Conservation (phyloP, 2,329 filamentous ascomycete genomes). For the Apiospora arundinis region DNA sequence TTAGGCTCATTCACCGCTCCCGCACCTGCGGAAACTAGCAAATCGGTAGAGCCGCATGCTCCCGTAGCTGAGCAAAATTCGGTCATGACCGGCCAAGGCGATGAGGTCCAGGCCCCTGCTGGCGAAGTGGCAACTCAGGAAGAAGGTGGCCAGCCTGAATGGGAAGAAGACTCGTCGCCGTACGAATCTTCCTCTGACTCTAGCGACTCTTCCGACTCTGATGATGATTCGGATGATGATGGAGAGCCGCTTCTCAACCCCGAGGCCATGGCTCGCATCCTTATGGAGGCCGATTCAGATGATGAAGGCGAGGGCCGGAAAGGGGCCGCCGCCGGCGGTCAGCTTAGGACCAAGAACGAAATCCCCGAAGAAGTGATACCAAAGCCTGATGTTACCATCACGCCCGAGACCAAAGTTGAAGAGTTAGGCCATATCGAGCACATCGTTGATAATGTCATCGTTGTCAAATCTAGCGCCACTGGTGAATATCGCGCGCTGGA, state of each 20-base stretch:
- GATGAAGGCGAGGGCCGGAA: conserved; percentile 70
- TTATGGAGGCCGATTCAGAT: conserved; percentile 87
- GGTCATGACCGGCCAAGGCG: conserved; percentile 22
- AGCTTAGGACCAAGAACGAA: conserved; percentile 85
- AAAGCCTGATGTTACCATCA: conserved; percentile 81
- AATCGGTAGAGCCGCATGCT: conserved; percentile 23
- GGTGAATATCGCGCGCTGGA: conserved; percentile 89
- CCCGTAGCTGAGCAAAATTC: conserved; percentile 27
- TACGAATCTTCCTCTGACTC: conserved; percentile 72
- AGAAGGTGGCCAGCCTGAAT: conserved; percentile 68
- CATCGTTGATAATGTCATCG: conserved; percentile 77
- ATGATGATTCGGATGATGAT: conserved; percentile 66
- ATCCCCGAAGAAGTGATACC: conserved; percentile 66
- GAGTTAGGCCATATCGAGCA: conserved; percentile 78
- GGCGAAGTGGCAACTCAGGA: conserved; percentile 5
- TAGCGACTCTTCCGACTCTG: conserved; percentile 64
- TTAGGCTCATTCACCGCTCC: conserved; percentile 38
- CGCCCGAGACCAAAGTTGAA: conserved; percentile 76
- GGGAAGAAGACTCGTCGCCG: conserved; percentile 82
- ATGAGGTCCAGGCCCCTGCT: background rate
- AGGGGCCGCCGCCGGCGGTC: conserved; percentile 48
- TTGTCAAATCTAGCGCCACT: conserved; percentile 79
- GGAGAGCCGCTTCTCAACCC: conserved; percentile 77
- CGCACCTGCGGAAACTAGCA: background rate
- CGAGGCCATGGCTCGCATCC: conserved; percentile 81